These are phyloP conservation scores for Mucor mucedo DNA, from an alignment of 371 early-diverging fungal genomes.

Conservation along the genomic window DNA sequence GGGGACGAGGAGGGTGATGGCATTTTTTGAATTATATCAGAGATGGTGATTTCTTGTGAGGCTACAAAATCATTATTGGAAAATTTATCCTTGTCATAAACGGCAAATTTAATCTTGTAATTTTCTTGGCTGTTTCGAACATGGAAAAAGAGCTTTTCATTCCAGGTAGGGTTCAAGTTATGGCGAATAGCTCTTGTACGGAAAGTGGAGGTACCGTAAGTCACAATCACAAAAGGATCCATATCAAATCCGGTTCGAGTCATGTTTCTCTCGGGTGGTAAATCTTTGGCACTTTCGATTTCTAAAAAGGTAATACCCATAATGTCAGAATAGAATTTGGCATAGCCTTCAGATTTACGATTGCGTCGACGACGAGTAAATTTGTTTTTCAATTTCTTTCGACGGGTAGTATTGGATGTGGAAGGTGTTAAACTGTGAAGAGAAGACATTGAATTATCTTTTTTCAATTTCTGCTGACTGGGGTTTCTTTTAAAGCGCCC, in stretches of 20 bases:
- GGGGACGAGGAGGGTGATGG: neutral
- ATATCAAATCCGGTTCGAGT: slow-evolving; percentile 76
- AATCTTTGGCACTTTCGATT: slow-evolving; percentile 62
- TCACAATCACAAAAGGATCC: slow-evolving; percentile 86
- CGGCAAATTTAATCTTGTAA: slow-evolving; percentile 69
- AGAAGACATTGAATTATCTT: slow-evolving; percentile 13
- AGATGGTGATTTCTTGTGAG: slow-evolving; percentile 51
- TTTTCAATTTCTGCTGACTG: slow-evolving; percentile 4
- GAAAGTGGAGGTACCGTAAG: slow-evolving; percentile 74
- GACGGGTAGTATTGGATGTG: neutral
- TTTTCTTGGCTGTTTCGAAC: slow-evolving; percentile 61
- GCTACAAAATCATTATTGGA: slow-evolving; percentile 77
- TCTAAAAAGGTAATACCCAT: slow-evolving; percentile 70
- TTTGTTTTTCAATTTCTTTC: slow-evolving; percentile 7
- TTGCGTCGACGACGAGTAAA: slow-evolving; percentile 12
- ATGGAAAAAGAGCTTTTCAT: slow-evolving; percentile 70
- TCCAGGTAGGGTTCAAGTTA: slow-evolving; percentile 72
- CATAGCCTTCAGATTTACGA: slow-evolving; percentile 4
- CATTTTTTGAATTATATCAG: slow-evolving; percentile 38
- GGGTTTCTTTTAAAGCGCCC: slow-evolving; percentile 12
- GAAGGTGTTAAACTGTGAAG: slow-evolving; percentile 3
- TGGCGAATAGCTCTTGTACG: slow-evolving; percentile 70
- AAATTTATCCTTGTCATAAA: slow-evolving; percentile 83
- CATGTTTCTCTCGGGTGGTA: slow-evolving; percentile 65
- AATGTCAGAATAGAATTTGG: slow-evolving; percentile 34